A percentile compares a stretch with the other conserved stretches of the same genome.
Evolutionary conservation across 2,329 filamentous ascomycete species (phyloP).

Genomic region (Neophaeococcomyces mojaviensis): DNA sequence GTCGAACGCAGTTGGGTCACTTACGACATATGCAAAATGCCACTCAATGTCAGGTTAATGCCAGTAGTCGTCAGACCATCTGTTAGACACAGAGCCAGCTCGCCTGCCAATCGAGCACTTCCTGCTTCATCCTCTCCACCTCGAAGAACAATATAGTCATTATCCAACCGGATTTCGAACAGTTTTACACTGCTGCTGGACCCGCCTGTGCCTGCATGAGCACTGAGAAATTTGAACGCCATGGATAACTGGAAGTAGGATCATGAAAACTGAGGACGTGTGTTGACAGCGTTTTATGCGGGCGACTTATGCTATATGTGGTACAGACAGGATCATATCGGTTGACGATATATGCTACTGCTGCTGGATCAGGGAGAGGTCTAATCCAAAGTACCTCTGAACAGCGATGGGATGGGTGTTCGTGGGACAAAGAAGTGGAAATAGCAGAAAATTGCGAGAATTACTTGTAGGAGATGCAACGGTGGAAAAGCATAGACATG

Average conservation of each 20-base stretch:
- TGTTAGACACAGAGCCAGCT: conserved; percentile 64
- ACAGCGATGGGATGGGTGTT: conserved; percentile 11
- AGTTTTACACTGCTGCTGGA: conserved; percentile 38
- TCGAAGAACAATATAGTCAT: conserved; percentile 71
- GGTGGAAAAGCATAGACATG: conserved; percentile 1
- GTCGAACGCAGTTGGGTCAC: conserved; percentile 27
- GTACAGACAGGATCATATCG: too few relatives aligned
- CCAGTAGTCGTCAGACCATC: conserved; percentile 64
- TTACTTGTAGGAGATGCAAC: neutral
- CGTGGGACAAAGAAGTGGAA: neutral
- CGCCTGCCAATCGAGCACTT: conserved; percentile 66
- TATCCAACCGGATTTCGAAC: conserved; percentile 57
- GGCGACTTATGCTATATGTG: too few relatives aligned
- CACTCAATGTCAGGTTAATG: conserved; percentile 63
- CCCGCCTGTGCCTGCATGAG: conserved; percentile 28
- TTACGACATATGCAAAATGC: conserved; percentile 62
- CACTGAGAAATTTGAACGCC: conserved; percentile 40
- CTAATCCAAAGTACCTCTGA: neutral
- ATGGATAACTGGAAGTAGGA: conserved; percentile 23
- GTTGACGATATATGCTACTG: too few relatives aligned
- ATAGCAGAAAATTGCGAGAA: neutral
- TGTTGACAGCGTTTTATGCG: too few relatives aligned
- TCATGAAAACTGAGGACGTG: too few relatives aligned
- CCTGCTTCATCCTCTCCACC: conserved; percentile 68
- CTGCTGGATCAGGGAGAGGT: neutral